A percentile compares a stretch with the other conserved stretches of the same genome.
Conservation (phyloP, 805 yeast genomes). For the Starmerella ratchasimensis region DNA sequence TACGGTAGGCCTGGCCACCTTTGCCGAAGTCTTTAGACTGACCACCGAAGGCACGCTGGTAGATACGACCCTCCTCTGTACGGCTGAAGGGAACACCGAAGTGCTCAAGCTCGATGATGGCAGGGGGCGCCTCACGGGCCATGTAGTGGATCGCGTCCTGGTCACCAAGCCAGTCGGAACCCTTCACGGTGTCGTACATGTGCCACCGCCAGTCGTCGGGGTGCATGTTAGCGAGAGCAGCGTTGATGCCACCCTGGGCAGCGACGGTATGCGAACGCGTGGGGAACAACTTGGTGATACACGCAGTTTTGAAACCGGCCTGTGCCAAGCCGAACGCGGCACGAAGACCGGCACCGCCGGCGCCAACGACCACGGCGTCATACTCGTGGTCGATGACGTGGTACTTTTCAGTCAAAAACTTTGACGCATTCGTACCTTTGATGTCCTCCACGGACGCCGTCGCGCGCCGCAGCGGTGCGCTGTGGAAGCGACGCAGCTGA, state of each 20-base stretch:
- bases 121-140: constrained; percentile 95
- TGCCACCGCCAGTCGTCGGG: constrained; percentile 99
- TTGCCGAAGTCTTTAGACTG: constrained; percentile 90
- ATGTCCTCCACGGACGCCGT: constrained; percentile 27
- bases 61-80: constrained; percentile 89
- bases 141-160: constrained; percentile 98
- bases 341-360: constrained; percentile 98
- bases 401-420: constrained; percentile 52
- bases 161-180: constrained; percentile 98
- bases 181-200: constrained; percentile 98
- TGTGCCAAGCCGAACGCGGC: constrained; percentile 97
- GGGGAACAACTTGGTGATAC: constrained; percentile 92
- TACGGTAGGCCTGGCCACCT: constrained; percentile 98
- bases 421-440: constrained; percentile 36
- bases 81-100: constrained; percentile 97
- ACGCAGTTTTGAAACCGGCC: constrained; percentile 94
- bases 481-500: constrained; percentile 15
- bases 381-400: constrained; percentile 94
- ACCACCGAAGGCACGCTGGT: constrained; percentile 99
- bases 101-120: constrained; percentile 93
- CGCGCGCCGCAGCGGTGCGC: constrained; percentile 11
- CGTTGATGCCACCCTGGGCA: constrained; percentile 99
- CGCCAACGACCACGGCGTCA: constrained; percentile 96
- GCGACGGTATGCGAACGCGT: constrained; percentile 98
- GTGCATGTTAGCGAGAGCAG: constrained; percentile 98